Evolutionary conservation across 192 early-diverging fungal species (phyloP).

Genomic region (Coemansia sp.): DNA sequence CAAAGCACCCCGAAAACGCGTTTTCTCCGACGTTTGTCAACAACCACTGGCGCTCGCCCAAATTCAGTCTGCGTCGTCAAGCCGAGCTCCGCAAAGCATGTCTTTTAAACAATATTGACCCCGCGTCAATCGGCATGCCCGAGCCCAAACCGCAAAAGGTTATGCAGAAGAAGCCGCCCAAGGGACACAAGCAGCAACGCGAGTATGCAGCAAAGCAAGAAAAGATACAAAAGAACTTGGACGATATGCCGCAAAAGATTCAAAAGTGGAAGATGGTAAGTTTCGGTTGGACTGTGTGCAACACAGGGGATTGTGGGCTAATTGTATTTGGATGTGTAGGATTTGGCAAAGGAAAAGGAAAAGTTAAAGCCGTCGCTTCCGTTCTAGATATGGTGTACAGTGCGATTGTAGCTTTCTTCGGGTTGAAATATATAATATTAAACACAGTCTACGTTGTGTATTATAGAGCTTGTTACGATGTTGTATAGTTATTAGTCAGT

Average conservation of each 20-base stretch:
- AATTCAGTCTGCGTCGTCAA: slow-evolving; percentile 57
- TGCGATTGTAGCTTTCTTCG: not conserved
- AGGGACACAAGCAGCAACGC: slow-evolving; percentile 56
- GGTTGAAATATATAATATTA: slow-evolving; percentile 2
- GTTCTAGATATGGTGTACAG: slow-evolving; percentile 25
- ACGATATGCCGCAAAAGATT: slow-evolving; percentile 55
- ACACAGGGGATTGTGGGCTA: not conserved
- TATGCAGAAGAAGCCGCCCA: slow-evolving; percentile 50
- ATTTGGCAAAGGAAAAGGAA: slow-evolving; percentile 44
- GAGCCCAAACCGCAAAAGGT: slow-evolving; percentile 32
- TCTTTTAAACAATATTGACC: slow-evolving; percentile 51
- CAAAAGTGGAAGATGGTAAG: slow-evolving; percentile 53
- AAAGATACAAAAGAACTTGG: slow-evolving; percentile 44
- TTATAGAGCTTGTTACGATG: too few relatives aligned
- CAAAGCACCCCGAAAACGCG: slow-evolving; percentile 22
- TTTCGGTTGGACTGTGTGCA: not conserved
- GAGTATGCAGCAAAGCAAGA: slow-evolving; percentile 42
- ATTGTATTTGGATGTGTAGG: slow-evolving; percentile 11
- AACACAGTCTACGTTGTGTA: not conserved
- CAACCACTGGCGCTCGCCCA: slow-evolving; percentile 55
- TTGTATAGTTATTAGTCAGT: too few relatives aligned
- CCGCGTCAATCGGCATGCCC: slow-evolving; percentile 56
- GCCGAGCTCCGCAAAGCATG: slow-evolving; percentile 67
- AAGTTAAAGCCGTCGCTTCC: slow-evolving; percentile 49
- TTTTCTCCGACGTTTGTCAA: slow-evolving; percentile 50